phyloP scores from a whole-genome alignment of 139 green algal genomes.

The Marvania coccoides region DNA sequence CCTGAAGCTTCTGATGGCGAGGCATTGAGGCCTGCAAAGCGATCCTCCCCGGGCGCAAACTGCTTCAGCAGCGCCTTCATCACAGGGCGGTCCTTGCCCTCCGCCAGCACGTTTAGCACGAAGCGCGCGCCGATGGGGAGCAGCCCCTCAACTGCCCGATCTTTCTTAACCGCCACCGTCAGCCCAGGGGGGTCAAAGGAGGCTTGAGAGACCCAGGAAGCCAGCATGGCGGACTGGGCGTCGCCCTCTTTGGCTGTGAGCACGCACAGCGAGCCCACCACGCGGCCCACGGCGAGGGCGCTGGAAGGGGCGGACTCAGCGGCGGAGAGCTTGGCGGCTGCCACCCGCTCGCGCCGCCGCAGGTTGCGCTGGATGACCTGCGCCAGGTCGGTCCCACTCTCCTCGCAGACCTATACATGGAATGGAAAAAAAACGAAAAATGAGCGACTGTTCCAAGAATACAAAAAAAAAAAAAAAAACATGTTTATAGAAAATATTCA shows the following conservation, averaged over 20 bases:
- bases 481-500: no score
- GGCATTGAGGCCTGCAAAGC: conserved; percentile 64
- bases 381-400: conserved; percentile 82
- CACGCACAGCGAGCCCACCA: conserved; percentile 88
- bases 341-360: conserved; percentile 12
- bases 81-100: conserved; percentile 47
- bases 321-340: conserved; percentile 15
- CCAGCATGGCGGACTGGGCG: conserved; percentile 79
- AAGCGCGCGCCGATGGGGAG: conserved; percentile 63
- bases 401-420: conserved; percentile 85
- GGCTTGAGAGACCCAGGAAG: conserved; percentile 84
- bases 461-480: no score
- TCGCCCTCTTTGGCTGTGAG: conserved; percentile 75
- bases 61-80: conserved; percentile 71
- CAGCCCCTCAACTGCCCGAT: conserved; percentile 87
- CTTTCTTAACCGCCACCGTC: conserved; percentile 87
- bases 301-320: conserved; percentile 29
- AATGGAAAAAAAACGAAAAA: no score
- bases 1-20: conserved; percentile 28
- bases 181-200: conserved; percentile 86
- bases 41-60: conserved; percentile 79
- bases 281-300: conserved; percentile 74
- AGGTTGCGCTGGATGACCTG: conserved; percentile 54
- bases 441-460: no score
- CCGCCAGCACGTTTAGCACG: conserved; percentile 78